Conservation (phyloP, 495 filamentous ascomycete species). For the Mytilinidion resinicola region DNA sequence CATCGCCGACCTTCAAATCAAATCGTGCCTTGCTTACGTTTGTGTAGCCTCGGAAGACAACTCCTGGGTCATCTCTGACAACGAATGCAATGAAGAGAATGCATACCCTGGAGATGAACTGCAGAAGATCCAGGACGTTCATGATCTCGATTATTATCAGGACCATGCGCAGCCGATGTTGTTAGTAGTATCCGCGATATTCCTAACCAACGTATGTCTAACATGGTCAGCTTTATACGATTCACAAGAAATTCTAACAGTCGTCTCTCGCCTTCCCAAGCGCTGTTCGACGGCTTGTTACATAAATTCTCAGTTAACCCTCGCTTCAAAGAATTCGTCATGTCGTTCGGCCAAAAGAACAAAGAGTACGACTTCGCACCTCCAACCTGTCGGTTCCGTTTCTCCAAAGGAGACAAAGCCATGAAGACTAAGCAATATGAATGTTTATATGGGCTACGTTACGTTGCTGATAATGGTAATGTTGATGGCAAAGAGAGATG, state of each 20-base stretch:
- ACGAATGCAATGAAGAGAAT: background rate
- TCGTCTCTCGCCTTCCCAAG: background rate
- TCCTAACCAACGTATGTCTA: background rate
- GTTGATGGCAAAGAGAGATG: constrained; percentile 2
- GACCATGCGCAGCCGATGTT: background rate
- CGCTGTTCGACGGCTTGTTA: background rate
- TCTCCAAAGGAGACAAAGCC: too few relatives aligned
- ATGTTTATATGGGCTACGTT: background rate
- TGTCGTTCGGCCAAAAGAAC: background rate
- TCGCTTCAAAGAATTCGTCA: constrained; percentile 3
- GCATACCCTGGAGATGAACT: background rate
- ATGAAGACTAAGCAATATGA: background rate
- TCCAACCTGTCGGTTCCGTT: background rate
- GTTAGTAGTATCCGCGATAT: background rate
- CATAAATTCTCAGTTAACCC: background rate
- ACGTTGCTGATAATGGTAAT: constrained; percentile 1
- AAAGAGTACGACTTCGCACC: constrained; percentile 2
- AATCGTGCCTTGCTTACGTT: too few relatives aligned
- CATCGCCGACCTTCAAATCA: too few relatives aligned
- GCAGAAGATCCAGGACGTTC: background rate
- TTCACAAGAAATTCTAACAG: constrained; percentile 1
- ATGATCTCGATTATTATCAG: background rate
- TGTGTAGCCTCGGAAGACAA: background rate
- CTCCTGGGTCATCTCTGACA: background rate
- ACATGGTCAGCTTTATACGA: background rate